phyloP scores from a whole-genome alignment of 2,329 filamentous ascomycete species.

The Neophaeococcomyces mojaviensis region DNA sequence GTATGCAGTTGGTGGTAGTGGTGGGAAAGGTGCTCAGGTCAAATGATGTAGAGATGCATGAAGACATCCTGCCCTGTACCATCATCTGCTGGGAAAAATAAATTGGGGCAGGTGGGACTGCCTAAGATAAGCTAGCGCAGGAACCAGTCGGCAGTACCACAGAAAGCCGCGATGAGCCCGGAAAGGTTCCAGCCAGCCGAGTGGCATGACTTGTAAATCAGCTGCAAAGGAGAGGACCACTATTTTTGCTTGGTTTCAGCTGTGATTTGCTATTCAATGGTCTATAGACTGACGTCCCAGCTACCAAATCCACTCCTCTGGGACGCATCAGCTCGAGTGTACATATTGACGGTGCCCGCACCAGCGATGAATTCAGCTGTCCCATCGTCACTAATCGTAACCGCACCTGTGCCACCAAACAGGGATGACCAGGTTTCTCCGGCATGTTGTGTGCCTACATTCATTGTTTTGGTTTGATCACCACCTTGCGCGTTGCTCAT shows the following conservation, averaged over 20 bases:
- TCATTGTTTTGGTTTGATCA: conserved; percentile 1
- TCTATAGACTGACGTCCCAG: conserved; percentile 2
- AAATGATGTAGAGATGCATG: not conserved
- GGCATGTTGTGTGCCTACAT: conserved; percentile 6
- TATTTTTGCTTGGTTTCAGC: too few relatives aligned
- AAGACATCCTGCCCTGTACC: not conserved
- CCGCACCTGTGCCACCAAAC: conserved; percentile 28
- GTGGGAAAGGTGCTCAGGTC: not conserved
- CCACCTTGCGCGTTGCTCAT: conserved; percentile 27
- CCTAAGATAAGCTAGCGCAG: conserved; percentile 1
- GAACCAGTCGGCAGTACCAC: too few relatives aligned
- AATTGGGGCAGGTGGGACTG: not conserved
- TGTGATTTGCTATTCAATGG: too few relatives aligned
- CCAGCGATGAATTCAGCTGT: conserved; percentile 2
- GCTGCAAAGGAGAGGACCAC: too few relatives aligned
- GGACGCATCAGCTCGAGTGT: conserved; percentile 2
- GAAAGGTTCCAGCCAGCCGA: not conserved
- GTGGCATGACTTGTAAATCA: conserved; percentile 2
- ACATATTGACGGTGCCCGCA: not conserved
- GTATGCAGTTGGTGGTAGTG: not conserved
- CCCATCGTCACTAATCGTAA: conserved; percentile 4
- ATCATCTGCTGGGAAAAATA: conserved; percentile 4
- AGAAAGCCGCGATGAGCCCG: not conserved
- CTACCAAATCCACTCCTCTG: conserved; percentile 1
- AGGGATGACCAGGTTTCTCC: conserved; percentile 43